These are phyloP conservation scores for Zygnema cylindricum DNA, from an alignment of 139 green algal genomes.

Conservation along the genomic window DNA sequence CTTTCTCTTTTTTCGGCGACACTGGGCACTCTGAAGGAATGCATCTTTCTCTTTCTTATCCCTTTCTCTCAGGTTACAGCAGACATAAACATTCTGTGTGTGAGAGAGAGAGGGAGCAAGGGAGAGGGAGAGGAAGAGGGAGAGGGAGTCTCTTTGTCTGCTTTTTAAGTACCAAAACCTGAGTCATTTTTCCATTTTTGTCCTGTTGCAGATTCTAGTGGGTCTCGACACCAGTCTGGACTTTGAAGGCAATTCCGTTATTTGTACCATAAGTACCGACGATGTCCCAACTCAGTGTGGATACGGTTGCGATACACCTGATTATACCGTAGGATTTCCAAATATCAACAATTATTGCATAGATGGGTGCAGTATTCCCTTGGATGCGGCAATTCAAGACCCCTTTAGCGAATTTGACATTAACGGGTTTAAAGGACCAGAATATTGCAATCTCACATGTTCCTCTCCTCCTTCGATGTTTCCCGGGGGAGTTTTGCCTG, in stretches of 20 bases:
- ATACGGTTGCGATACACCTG: conserved; percentile 71
- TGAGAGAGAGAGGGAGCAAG: too few species aligned
- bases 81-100: too few species aligned
- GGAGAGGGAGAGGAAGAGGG: too few species aligned
- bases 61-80: too few species aligned
- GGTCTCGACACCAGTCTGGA: conserved; percentile 51
- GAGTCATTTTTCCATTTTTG: background rate
- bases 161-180: too few species aligned
- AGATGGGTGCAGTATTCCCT: conserved; percentile 69
- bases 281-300: conserved; percentile 64
- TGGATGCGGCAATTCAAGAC: conserved; percentile 52
- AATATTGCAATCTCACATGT: conserved; percentile 68
- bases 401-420: conserved; percentile 78
- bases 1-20: too few species aligned
- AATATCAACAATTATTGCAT: conserved; percentile 65
- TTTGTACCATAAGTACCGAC: conserved; percentile 68
- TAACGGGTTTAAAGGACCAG: conserved; percentile 75
- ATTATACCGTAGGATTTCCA: conserved; percentile 36
- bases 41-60: too few species aligned
- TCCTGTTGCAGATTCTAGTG: conserved; percentile 17
- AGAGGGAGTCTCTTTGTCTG: too few species aligned
- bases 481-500: conserved; percentile 55
- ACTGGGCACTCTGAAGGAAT: too few species aligned
- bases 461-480: conserved; percentile 70
- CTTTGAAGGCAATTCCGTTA: conserved; percentile 63